Evolutionary conservation across 805 yeast genomes (phyloP).

Genomic region (Kluyveromyces lactis): DNA sequence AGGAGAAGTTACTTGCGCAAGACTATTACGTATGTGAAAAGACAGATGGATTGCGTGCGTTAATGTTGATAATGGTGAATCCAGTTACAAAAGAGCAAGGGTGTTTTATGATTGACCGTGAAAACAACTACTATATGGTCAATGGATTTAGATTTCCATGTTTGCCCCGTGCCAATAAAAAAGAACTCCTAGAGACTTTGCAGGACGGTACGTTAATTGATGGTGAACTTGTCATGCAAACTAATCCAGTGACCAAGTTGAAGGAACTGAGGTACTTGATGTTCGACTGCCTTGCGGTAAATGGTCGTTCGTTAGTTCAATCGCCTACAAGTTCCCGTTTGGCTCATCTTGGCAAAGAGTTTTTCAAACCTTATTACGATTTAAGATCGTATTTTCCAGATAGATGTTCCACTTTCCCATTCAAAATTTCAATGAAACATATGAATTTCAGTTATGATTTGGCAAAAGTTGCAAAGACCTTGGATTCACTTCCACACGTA

Average conservation of each 20-base stretch:
- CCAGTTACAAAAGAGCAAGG: constrained; percentile 78
- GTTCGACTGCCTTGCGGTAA: constrained; percentile 85
- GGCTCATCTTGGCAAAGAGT: constrained; percentile 75
- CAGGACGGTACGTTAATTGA: constrained; percentile 88
- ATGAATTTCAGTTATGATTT: constrained; percentile 82
- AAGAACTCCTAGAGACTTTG: constrained; percentile 35
- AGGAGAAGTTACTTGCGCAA: constrained; percentile 47
- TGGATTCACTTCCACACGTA: constrained; percentile 71
- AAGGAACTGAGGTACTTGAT: constrained; percentile 72
- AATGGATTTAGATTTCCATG: constrained; percentile 81
- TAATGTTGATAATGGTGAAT: constrained; percentile 54
- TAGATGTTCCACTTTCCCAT: constrained; percentile 69
- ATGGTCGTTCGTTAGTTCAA: constrained; percentile 61
- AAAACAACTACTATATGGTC: constrained; percentile 74
- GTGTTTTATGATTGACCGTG: constrained; percentile 80
- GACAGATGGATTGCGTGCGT: constrained; percentile 84
- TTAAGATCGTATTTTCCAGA: constrained; percentile 65
- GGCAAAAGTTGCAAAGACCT: constrained; percentile 60
- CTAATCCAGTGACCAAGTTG: constrained; percentile 42
- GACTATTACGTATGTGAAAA: constrained; percentile 96
- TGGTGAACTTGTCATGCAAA: constrained; percentile 84
- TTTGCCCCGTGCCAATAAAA: constrained; percentile 26
- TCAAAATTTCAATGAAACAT: constrained; percentile 75
- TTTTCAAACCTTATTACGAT: constrained; percentile 74
- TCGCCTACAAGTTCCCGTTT: constrained; percentile 73